Conservation (phyloP, 106 monocot genomes). For the Xerophyta viscosa region DNA sequence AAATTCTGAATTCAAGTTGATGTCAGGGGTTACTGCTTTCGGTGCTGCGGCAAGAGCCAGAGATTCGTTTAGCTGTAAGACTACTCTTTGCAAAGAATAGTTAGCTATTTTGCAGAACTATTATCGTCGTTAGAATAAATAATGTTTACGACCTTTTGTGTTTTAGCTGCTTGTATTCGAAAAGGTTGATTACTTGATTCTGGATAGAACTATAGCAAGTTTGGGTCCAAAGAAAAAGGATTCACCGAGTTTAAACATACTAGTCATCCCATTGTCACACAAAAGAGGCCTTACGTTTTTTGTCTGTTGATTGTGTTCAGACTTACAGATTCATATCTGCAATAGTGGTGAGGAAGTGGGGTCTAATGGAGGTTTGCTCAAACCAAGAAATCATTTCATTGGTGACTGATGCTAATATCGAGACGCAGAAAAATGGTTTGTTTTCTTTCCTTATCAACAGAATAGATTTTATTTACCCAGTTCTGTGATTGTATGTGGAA, state of each 20-base stretch:
- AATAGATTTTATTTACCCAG: neutral
- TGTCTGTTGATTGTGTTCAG: conserved; percentile 26
- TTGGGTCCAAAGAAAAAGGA: no score
- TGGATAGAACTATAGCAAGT: no score
- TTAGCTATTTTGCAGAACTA: no score
- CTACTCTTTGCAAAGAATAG: neutral
- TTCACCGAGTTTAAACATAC: no score
- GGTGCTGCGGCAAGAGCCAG: conserved; percentile 66
- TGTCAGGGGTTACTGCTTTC: conserved; percentile 79
- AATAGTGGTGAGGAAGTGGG: conserved; percentile 63
- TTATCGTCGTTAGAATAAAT: no score
- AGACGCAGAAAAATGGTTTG: conserved; percentile 71
- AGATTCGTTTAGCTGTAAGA: conserved; percentile 86
- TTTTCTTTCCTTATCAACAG: conserved; percentile 4
- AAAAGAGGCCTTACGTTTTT: no score
- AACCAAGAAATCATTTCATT: conserved; percentile 73
- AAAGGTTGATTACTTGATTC: no score
- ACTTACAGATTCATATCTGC: conserved; percentile 71
- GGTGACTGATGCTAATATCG: conserved; percentile 51
- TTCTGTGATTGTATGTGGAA: neutral
- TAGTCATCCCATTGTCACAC: no score
- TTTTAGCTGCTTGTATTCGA: no score
- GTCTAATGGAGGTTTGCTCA: conserved; percentile 77
- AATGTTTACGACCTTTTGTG: no score
- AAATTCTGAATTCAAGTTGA: no score